Conservation (phyloP, 2,329 filamentous ascomycete genomes). For the Aspergillus tamarii region DNA sequence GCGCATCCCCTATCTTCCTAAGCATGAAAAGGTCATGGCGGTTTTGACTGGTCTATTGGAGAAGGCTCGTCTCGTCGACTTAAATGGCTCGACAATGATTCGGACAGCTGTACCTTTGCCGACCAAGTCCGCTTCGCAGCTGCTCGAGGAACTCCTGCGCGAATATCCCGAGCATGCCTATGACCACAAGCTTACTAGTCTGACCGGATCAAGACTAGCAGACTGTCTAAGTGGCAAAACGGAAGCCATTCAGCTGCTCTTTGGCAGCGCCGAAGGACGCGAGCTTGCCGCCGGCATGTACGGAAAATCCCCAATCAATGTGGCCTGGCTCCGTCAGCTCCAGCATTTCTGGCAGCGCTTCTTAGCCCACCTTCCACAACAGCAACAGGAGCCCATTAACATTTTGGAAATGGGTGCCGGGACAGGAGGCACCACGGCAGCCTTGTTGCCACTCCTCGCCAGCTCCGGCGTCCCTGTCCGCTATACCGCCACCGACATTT, state of each 20-base stretch:
- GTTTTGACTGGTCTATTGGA: constrained; percentile 39
- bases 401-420: constrained; percentile 13
- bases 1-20: constrained; percentile 26
- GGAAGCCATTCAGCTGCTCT: constrained; percentile 44
- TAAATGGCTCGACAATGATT: constrained; percentile 25
- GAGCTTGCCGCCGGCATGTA: constrained; percentile 41
- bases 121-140: constrained; percentile 15
- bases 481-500: constrained; percentile 46
- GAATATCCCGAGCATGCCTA: constrained; percentile 27
- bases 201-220: constrained; percentile 19
- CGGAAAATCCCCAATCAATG: constrained; percentile 37
- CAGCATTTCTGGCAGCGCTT: constrained; percentile 31
- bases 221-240: constrained; percentile 31
- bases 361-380: not conserved
- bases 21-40: constrained; percentile 32
- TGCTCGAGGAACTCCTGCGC: constrained; percentile 32
- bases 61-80: constrained; percentile 33
- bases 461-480: constrained; percentile 30
- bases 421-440: constrained; percentile 37
- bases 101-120: constrained; percentile 31
- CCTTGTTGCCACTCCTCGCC: constrained; percentile 29
- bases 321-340: constrained; percentile 34
- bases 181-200: constrained; percentile 25
- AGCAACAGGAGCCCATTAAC: constrained; percentile 31
- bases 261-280: constrained; percentile 38